Evolutionary conservation across 495 filamentous ascomycete species (phyloP), one percentile per base, ranked within the genome.

Genomic region (Xylaria castorea): DNA sequence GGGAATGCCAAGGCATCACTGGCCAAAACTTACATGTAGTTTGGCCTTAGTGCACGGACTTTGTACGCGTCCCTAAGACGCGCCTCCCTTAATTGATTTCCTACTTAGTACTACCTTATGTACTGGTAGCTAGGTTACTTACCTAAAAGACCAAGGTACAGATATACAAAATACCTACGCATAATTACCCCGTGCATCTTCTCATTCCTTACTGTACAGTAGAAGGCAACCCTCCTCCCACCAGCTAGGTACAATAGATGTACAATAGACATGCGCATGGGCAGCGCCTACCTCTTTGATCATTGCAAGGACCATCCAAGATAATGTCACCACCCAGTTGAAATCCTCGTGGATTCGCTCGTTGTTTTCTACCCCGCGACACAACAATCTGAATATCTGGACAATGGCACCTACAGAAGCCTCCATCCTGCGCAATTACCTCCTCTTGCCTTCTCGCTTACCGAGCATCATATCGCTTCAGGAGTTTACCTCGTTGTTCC

Each of bases 401-500:
- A 81, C 55, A 51, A 94, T 94, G 92, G 84, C 92, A 22, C 91
- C 92, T 11, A 90, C 89, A 38, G 93, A 95, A 76, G 81, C 85
- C 50, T 87, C 87, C 4, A 92, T 97, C 73, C 87, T 97, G 66
- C 87, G 84, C 79, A 91, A 91, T 73, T 97, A 95, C 75, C 85
- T 97, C 50, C 89, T 97, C 61, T 84, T 91, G 20, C 91, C 93
- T 8, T 90, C 93, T 5, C 86, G 92, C 36, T 82, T 96, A 65
- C 91, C 91, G 9, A 87, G 90, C 48, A 84, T 94, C 68, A 86
- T 95, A 75, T 89, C 93, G 18, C 82, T 95, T 36, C 84, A 90
- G 64, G 87, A 93, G 73, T 97, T 97, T 83, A 89, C 88, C 38
- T 86, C 90, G 36, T 83, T 96, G 48, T 96, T 97, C 73, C 94